These are phyloP conservation scores for Pachyrhizus erosus DNA, from an alignment of 306 rosid species.

Conservation along the genomic window DNA sequence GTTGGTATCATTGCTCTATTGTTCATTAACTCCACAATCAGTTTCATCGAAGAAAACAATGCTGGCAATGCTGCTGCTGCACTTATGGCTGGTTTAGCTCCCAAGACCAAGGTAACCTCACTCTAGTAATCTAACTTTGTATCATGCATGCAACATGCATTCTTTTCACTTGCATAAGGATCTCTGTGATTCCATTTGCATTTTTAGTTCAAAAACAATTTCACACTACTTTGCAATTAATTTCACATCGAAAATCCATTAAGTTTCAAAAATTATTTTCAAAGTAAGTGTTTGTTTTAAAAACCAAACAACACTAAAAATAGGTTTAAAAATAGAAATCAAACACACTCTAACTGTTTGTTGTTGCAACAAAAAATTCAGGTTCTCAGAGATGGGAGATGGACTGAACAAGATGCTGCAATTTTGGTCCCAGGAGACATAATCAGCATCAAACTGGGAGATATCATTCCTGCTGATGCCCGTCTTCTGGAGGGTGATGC, in stretches of 20 bases:
- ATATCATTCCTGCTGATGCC: slow-evolving; percentile 97
- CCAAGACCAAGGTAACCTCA: slow-evolving; percentile 84
- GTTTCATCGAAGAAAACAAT: slow-evolving; percentile 93
- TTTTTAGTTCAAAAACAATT: neutral
- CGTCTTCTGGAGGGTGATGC: slow-evolving; percentile 99
- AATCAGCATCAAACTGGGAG: slow-evolving; percentile 94
- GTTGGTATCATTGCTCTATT: slow-evolving; percentile 80
- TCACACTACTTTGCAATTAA: neutral
- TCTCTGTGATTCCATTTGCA: neutral
- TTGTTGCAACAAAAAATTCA: slow-evolving; percentile 42
- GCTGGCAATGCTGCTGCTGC: slow-evolving; percentile 99
- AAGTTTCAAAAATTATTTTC: neutral
- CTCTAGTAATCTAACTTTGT: neutral
- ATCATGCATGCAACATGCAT: neutral
- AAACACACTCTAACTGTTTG: neutral
- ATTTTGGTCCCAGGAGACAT: slow-evolving; percentile 98
- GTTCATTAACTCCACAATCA: slow-evolving; percentile 92
- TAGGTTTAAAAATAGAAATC: neutral
- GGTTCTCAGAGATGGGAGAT: slow-evolving; percentile 95
- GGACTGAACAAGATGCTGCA: slow-evolving; percentile 96
- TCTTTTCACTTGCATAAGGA: neutral
- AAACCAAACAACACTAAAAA: too few relatives aligned
- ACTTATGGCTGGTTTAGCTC: slow-evolving; percentile 99
- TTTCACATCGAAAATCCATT: neutral
- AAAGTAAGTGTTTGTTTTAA: neutral